These are phyloP conservation scores for Tausonia pullulans DNA, from an alignment of 1,284 basidiomycete species.

Conservation along the genomic window DNA sequence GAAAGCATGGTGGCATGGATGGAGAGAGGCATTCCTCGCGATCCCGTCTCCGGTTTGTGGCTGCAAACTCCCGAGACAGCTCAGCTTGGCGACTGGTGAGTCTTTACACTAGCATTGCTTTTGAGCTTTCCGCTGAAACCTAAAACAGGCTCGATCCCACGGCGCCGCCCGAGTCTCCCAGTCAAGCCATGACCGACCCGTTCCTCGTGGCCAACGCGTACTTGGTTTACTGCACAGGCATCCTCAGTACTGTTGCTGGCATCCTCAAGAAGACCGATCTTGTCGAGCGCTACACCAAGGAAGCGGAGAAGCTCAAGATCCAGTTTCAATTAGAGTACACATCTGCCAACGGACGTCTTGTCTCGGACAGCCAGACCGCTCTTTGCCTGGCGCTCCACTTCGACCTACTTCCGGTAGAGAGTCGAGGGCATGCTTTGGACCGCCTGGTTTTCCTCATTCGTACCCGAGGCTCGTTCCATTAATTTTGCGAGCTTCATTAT, in stretches of 20 bases:
- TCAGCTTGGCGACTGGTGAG: conserved; percentile 29
- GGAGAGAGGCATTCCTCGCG: conserved; percentile 24
- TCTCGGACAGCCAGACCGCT: conserved; percentile 27
- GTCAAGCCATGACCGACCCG: conserved; percentile 23
- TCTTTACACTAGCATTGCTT: conserved; percentile 19
- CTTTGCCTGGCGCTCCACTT: conserved; percentile 24
- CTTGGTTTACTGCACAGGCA: conserved; percentile 22
- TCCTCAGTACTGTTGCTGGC: conserved; percentile 21
- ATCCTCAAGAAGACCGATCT: conserved; percentile 21
- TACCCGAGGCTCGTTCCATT: no score
- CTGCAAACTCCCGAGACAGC: conserved; percentile 18
- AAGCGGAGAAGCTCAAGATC: conserved; percentile 16
- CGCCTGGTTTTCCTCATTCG: conserved; percentile 22
- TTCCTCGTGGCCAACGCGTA: conserved; percentile 26
- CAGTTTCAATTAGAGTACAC: conserved; percentile 24
- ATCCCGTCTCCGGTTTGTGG: conserved; percentile 19
- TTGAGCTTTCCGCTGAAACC: not conserved
- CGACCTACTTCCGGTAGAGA: conserved; percentile 20
- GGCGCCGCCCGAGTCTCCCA: conserved; percentile 22
- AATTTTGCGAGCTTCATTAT: no score
- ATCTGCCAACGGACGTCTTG: conserved; percentile 21
- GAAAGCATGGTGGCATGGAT: conserved; percentile 27
- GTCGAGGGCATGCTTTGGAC: no score
- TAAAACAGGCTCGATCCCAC: conserved; percentile 25
- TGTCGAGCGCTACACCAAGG: conserved; percentile 17